Evolutionary conservation across 805 yeast species (phyloP).

Genomic region (Ascoidea asiatica): DNA sequence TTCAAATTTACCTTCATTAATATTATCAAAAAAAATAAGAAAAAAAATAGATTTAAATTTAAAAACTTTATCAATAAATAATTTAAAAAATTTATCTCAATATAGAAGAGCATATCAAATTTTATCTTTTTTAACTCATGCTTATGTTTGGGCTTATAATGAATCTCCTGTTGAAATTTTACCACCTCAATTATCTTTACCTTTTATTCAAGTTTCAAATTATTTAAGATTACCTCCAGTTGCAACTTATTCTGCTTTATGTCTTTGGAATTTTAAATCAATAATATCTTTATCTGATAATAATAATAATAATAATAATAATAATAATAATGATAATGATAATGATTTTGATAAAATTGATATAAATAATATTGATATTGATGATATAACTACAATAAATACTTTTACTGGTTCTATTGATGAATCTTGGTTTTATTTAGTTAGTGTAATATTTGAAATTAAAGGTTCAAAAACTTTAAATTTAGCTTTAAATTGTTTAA

Average conservation of each 20-base stretch:
- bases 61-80: constrained; percentile 38
- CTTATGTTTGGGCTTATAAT: constrained; percentile 78
- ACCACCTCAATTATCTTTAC: constrained; percentile 58
- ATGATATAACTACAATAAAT: constrained; percentile 61
- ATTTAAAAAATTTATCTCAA: constrained; percentile 30
- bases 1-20: constrained; percentile 54
- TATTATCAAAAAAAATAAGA: constrained; percentile 53
- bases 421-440: constrained; percentile 89
- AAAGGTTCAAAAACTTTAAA: constrained; percentile 63
- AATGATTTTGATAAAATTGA: too few species aligned
- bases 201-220: constrained; percentile 47
- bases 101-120: constrained; percentile 72
- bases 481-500: constrained; percentile 55
- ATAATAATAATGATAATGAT: constrained; percentile 17
- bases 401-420: constrained; percentile 87
- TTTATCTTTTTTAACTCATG: constrained; percentile 72
- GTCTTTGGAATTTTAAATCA: constrained; percentile 77
- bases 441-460: constrained; percentile 75
- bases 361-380: constrained; percentile 35
- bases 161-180: constrained; percentile 41
- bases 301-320: constrained; percentile 13
- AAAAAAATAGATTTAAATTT: constrained; percentile 41
- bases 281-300: constrained; percentile 27
- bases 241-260: constrained; percentile 76
- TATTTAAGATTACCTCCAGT: constrained; percentile 68